Evolutionary conservation across 805 yeast species (phyloP).

Genomic region (Groenewaldozyma tartarivorans): DNA sequence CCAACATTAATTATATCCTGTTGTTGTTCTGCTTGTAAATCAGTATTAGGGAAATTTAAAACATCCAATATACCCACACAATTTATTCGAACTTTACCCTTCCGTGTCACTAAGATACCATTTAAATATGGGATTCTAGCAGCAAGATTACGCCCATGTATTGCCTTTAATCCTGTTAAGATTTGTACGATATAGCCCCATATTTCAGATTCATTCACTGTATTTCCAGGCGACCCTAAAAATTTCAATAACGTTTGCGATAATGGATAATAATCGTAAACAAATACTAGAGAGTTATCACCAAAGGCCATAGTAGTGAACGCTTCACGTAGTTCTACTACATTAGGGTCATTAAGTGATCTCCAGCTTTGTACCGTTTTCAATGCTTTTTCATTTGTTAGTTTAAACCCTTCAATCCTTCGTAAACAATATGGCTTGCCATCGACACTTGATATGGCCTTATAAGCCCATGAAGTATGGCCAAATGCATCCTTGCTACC

Average conservation of each 20-base stretch:
- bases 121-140: constrained; percentile 55
- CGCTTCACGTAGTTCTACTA: constrained; percentile 66
- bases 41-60: constrained; percentile 28
- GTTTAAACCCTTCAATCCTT: constrained; percentile 53
- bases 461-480: constrained; percentile 54
- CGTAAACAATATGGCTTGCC: constrained; percentile 72
- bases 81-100: constrained; percentile 60
- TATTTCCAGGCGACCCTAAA: constrained; percentile 31
- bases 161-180: constrained; percentile 52
- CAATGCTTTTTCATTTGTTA: constrained; percentile 50
- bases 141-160: constrained; percentile 57
- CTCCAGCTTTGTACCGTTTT: constrained; percentile 60
- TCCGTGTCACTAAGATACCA: constrained; percentile 64
- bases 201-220: constrained; percentile 40
- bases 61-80: constrained; percentile 68
- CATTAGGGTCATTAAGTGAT: constrained; percentile 34
- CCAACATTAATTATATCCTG: constrained; percentile 57
- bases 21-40: constrained; percentile 29
- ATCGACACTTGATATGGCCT: constrained; percentile 68
- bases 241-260: constrained; percentile 68
- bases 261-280: constrained; percentile 79
- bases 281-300: constrained; percentile 62
- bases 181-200: constrained; percentile 77
- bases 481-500: constrained; percentile 37
- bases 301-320: constrained; percentile 84